phyloP scores from a whole-genome alignment of 768 basidiomycete species.

The Russula sp. region DNA sequence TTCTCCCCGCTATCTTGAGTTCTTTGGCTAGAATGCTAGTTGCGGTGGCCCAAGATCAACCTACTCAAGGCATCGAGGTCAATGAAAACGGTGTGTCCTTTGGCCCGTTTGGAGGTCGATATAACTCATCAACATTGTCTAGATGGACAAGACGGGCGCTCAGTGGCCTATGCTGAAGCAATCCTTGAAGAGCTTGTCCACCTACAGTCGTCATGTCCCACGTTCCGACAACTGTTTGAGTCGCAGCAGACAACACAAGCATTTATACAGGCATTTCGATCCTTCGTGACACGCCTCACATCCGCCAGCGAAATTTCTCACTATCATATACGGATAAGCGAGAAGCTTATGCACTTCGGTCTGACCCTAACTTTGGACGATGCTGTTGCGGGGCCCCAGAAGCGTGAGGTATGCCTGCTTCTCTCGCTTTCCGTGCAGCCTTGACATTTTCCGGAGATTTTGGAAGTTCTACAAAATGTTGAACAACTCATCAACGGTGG shows the following conservation, averaged over 20 bases:
- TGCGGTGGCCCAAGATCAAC: constrained; percentile 2
- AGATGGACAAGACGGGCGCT: background rate
- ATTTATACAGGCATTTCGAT: constrained; percentile 57
- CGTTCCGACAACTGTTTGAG: constrained; percentile 67
- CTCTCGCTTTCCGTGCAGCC: background rate
- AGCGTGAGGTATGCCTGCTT: constrained; percentile 49
- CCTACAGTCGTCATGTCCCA: constrained; percentile 53
- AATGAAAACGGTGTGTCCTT: constrained; percentile 12
- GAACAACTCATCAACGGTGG: constrained; percentile 45
- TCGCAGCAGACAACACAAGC: constrained; percentile 62
- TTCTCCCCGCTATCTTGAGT: constrained; percentile 64
- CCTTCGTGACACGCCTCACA: constrained; percentile 42
- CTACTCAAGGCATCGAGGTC: constrained; percentile 23
- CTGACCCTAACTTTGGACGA: constrained; percentile 60
- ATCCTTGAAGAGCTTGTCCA: constrained; percentile 64
- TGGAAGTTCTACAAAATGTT: constrained; percentile 49
- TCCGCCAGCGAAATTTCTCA: constrained; percentile 34
- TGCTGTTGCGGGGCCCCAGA: constrained; percentile 54
- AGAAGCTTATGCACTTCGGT: constrained; percentile 66
- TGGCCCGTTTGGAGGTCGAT: background rate
- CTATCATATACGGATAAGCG: constrained; percentile 46
- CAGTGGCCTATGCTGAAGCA: constrained; percentile 37
- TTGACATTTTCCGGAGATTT: constrained; percentile 36
- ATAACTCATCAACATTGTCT: background rate
- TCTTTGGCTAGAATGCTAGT: constrained; percentile 54